Base-by-base conservation (phyloP, 1,284 basidiomycete species). In the Uromyces viciae-fabae region DNA sequence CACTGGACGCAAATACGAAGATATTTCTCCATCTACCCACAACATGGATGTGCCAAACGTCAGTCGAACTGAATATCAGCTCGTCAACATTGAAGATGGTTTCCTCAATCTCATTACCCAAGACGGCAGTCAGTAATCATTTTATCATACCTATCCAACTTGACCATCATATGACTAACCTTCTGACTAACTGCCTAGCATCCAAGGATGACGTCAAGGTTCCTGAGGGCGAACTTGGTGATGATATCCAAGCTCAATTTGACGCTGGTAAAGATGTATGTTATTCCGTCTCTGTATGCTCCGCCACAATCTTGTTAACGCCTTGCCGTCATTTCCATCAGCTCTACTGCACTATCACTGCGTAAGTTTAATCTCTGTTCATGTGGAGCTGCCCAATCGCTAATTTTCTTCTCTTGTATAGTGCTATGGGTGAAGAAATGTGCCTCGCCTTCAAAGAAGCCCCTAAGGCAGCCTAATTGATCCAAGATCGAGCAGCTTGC, bases 31-130 rank as follows among this genome's bases (percentile, higher is more conserved):
- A 86, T 99, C 97, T 85, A 97, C 94, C 86, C 94, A 97, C 90
- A 97, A 97, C 89, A 94, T 98, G 94, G 95, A 98, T 86, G 96
- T 98, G 85, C 96, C 96, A 87, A 93, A 98, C 89, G 95, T 99
- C 86, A 84, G 81, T 81, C 93, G 96, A 87, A 90, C 89, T 82
- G 97, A 99, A 91, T 98, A 91, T 90, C 90, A 93, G 87, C 92
- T 99, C 85, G 93, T 94, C 86, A 86, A 88, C 87, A 86, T 86
- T 83, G 83, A 82, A 38, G 87, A 87, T 82, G 87, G 91, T 84
- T 98, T 92, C 91, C 92, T 99, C 86, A 98, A 95, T 90, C 90
- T 99, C 86, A 93, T 99, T 93, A 90, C 89, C 85, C 82, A 86
- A 85, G 95, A 98, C 82, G 95, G 95, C 83, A 86, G 76, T 78